Percentiles rank a stretch among this genome's conserved stretches.
Conservation (phyloP, 2,329 filamentous ascomycete genomes). For the Arthrobotrys musiformis region DNA sequence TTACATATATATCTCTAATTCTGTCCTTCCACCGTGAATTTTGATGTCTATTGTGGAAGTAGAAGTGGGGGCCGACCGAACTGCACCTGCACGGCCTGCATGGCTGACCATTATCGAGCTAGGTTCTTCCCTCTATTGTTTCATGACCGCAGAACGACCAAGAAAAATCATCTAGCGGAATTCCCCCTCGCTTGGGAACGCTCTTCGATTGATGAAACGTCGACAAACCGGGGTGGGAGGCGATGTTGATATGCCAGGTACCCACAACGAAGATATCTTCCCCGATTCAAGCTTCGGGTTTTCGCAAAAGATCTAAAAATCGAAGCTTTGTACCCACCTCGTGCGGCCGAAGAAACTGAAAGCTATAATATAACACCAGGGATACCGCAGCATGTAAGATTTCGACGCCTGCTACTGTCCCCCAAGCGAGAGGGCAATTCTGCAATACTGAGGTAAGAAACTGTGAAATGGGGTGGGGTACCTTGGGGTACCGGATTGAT, state of each 20-base stretch:
- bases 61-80: background rate
- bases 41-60: background rate
- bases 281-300: no score
- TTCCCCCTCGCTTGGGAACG: background rate
- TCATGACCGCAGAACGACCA: background rate
- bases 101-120: constrained; percentile 3
- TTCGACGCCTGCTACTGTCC: no score
- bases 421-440: background rate
- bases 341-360: no score
- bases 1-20: constrained; percentile 21
- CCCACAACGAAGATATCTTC: no score
- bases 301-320: constrained; percentile 20
- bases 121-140: background rate
- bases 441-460: background rate
- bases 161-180: background rate
- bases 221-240: background rate
- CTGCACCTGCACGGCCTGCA: background rate
- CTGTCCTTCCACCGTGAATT: background rate
- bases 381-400: constrained; percentile 3
- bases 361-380: background rate
- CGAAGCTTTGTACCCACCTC: no score
- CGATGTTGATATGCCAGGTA: background rate
- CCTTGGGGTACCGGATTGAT: background rate
- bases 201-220: background rate
- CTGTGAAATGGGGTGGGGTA: background rate